These are phyloP conservation scores for Scedosporium boydii DNA, from an alignment of 2,329 filamentous ascomycete genomes.

Conservation along the genomic window DNA sequence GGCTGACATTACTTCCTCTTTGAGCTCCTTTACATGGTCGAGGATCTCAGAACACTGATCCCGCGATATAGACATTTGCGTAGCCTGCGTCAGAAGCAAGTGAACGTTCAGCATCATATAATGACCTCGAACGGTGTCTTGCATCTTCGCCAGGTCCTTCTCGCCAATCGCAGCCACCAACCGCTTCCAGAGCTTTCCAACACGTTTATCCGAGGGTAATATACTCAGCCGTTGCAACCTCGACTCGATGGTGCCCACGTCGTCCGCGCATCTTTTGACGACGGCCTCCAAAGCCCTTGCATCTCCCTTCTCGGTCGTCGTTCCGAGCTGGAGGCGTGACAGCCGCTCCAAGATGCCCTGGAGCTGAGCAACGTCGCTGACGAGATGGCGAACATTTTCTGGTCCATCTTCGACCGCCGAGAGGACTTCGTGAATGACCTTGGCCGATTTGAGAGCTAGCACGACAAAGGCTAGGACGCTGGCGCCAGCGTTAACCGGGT, in stretches of 20 bases:
- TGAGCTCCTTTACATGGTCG: neutral
- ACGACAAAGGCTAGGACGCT: slow-evolving; percentile 11
- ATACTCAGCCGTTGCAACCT: neutral
- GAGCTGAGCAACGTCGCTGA: slow-evolving; percentile 4
- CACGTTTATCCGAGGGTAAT: neutral
- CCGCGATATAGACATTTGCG: neutral
- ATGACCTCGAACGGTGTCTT: neutral
- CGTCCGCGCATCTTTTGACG: slow-evolving; percentile 2
- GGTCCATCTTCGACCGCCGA: slow-evolving; percentile 10
- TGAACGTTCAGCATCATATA: neutral
- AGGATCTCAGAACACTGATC: neutral
- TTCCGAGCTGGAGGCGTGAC: too few relatives aligned
- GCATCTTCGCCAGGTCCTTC: neutral
- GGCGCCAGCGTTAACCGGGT: slow-evolving; percentile 5
- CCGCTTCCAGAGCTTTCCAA: neutral
- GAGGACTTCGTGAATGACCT: slow-evolving; percentile 8
- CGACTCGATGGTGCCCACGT: slow-evolving; percentile 4
- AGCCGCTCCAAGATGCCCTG: too few relatives aligned
- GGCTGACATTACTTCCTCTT: neutral
- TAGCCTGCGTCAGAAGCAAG: neutral
- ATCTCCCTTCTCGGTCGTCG: neutral
- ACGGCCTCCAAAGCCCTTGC: neutral
- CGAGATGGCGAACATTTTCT: slow-evolving; percentile 3
- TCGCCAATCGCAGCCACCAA: neutral
- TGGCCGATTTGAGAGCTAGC: slow-evolving; percentile 8